These are phyloP conservation scores for Testicularia cyperi DNA, from an alignment of 1,284 basidiomycete genomes.

Conservation along the genomic window DNA sequence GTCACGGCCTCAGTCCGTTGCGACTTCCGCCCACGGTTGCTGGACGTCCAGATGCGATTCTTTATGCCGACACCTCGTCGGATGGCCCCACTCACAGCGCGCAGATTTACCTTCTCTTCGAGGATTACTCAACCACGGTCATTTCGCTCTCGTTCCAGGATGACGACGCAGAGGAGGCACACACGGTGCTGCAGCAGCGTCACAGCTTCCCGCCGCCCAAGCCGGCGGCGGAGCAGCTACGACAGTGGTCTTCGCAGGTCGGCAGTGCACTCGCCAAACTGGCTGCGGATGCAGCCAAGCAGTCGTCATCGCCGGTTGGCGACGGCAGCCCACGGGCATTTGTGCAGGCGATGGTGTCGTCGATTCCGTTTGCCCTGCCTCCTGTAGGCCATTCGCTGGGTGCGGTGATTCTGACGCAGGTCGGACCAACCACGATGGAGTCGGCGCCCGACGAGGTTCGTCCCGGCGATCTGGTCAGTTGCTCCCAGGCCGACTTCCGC, in stretches of 20 bases:
- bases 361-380: slow-evolving; percentile 66
- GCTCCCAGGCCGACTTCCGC: slow-evolving; percentile 78
- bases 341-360: slow-evolving; percentile 68
- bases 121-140: slow-evolving; percentile 44
- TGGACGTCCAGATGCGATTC: slow-evolving; percentile 39
- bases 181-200: slow-evolving; percentile 27
- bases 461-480: slow-evolving; percentile 77
- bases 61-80: slow-evolving; percentile 33
- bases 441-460: slow-evolving; percentile 73
- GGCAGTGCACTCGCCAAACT: slow-evolving; percentile 72
- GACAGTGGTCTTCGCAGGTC: slow-evolving; percentile 71
- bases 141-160: slow-evolving; percentile 41
- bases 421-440: slow-evolving; percentile 69
- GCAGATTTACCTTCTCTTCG: slow-evolving; percentile 42
- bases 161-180: slow-evolving; percentile 36
- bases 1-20: slow-evolving; percentile 40
- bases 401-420: slow-evolving; percentile 64
- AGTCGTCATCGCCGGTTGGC: slow-evolving; percentile 71
- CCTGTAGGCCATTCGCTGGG: slow-evolving; percentile 43
- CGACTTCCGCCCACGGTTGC: slow-evolving; percentile 44
- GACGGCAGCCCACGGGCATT: slow-evolving; percentile 81
- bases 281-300: slow-evolving; percentile 66
- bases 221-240: slow-evolving; percentile 67
- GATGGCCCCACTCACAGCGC: slow-evolving; percentile 21
- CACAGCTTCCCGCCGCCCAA: slow-evolving; percentile 39